Base-by-base conservation (phyloP, 257 asterid genomes). In the Misopates orontium region DNA sequence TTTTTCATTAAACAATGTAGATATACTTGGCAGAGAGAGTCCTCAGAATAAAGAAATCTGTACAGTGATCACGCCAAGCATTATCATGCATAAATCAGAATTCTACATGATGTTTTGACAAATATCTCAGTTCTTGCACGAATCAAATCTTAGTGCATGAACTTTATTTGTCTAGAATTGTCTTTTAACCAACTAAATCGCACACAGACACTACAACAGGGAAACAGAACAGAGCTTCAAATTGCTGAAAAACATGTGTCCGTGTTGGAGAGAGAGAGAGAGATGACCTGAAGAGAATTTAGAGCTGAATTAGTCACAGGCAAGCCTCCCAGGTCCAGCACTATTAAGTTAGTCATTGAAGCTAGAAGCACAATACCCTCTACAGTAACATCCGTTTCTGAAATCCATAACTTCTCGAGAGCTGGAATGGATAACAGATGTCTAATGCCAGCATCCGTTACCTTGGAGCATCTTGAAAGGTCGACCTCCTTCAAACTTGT, bases 311-410 rank as follows among this genome's bases (percentile, higher is more conserved):
- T 89, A 18, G 85, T 86, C 56, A 93, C 86, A 20, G 85, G 90
- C 69, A 93, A 78, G 70, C 96, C 96, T 40, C 99, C 99, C 70
- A 93, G 75, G 77, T 93, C 97, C 87, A 93, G 71, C 39, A 75
- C 21, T 50, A 69, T 58, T 68, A 93, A 75, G 73, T 82, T 82
- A 42, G 83, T 78, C 63, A 94, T 67, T 48, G 91, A 80, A 78
- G 89, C 78, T 31, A 94, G 95, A 68, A 65, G 58, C 10, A 23
- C 45, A 31, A 90, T 81, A 28, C 97, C 97, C 56, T 80, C 78
- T 60, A 85, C 79, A 39, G 95, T 84, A 45, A 90, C 95, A 53
- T 87, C 82, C 56, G 99, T 94, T 80, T 84, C 85, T 58, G 97
- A 74, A 71, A 94, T 88, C 82, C 87, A 75, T 71, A 94, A 83